These are phyloP conservation scores for Suillus occidentalis DNA, from an alignment of 768 basidiomycete genomes.

Conservation along the genomic window DNA sequence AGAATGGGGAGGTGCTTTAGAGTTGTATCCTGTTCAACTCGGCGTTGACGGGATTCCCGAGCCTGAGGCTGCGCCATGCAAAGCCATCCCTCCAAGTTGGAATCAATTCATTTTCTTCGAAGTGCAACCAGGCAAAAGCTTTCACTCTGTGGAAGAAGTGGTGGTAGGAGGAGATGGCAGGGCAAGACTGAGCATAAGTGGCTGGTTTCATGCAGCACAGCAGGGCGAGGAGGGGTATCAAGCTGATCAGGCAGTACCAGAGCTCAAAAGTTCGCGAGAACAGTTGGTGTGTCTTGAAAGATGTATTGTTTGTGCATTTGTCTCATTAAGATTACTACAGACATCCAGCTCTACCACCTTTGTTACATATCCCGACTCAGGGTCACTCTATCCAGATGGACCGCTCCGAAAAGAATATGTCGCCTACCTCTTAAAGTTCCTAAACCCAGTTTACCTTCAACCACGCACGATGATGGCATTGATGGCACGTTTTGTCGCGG, in stretches of 20 bases:
- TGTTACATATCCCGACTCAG: constrained; percentile 49
- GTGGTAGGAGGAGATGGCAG: constrained; percentile 74
- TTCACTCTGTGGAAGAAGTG: constrained; percentile 97
- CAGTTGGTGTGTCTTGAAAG: constrained; percentile 71
- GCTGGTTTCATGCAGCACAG: constrained; percentile 95
- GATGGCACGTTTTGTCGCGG: constrained; percentile 76
- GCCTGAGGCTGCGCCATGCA: constrained; percentile 64
- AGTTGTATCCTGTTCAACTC: constrained; percentile 76
- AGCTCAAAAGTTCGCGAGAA: constrained; percentile 80
- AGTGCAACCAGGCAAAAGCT: constrained; percentile 94
- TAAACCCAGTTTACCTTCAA: constrained; percentile 91
- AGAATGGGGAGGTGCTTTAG: constrained; percentile 92
- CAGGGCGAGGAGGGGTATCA: constrained; percentile 88
- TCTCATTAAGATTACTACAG: constrained; percentile 34
- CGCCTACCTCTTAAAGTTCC: constrained; percentile 76
- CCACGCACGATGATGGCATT: constrained; percentile 78
- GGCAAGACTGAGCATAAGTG: constrained; percentile 84
- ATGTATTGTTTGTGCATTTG: constrained; percentile 7
- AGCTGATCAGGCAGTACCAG: constrained; percentile 42
- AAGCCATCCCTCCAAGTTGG: constrained; percentile 77
- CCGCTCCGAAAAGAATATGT: constrained; percentile 58
- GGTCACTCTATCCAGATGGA: constrained; percentile 50
- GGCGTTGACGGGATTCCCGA: constrained; percentile 63
- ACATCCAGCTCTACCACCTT: constrained; percentile 64
- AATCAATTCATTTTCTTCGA: constrained; percentile 87